These are phyloP conservation scores for Debaryomycetaceae sp. DNA, from an alignment of 1,139 yeast species.

Conservation along the genomic window DNA sequence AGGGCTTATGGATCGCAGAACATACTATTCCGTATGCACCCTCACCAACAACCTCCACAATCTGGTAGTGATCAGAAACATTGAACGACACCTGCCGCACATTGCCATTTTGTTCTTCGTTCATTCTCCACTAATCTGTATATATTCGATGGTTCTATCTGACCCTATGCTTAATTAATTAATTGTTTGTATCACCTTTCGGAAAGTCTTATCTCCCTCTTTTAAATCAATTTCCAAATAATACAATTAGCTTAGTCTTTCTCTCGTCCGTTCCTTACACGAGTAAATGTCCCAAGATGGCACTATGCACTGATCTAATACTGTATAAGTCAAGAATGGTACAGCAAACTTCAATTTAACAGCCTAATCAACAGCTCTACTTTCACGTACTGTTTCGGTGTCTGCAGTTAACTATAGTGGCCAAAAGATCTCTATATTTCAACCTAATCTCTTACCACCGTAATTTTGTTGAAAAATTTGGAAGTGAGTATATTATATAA, in stretches of 20 bases:
- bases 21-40: constrained; percentile 99
- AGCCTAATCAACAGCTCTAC: background rate
- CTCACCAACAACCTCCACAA: constrained; percentile 85
- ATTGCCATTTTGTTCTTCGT: constrained; percentile 7
- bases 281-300: background rate
- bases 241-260: too few species aligned
- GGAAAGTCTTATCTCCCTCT: too few species aligned
- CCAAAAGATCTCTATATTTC: too few species aligned
- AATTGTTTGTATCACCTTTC: too few species aligned
- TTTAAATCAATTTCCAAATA: too few species aligned
- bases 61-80: constrained; percentile 83
- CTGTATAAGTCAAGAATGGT: background rate
- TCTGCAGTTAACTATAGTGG: too few species aligned
- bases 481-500: background rate
- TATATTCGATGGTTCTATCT: too few species aligned
- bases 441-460: too few species aligned
- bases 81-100: constrained; percentile 67
- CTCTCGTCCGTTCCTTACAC: too few species aligned
- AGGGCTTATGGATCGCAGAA: constrained; percentile 84
- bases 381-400: too few species aligned
- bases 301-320: background rate
- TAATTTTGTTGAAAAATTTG: background rate
- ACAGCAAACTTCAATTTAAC: background rate
- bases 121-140: too few species aligned
- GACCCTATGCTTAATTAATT: too few species aligned